These are phyloP conservation scores for Pisolithus albus DNA, from an alignment of 768 basidiomycete genomes.

Conservation along the genomic window DNA sequence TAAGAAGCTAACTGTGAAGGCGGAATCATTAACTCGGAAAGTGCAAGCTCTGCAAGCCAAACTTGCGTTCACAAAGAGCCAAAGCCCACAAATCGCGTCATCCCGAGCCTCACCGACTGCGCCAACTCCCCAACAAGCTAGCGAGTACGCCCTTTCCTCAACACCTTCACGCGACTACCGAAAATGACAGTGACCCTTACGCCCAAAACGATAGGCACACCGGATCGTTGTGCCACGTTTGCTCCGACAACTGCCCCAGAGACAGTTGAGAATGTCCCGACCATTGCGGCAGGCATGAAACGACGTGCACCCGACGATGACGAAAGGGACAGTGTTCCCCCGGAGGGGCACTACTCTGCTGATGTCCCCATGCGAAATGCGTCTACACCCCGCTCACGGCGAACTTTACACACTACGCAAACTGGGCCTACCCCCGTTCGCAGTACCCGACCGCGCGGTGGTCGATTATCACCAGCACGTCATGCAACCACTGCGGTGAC, in stretches of 20 bases:
- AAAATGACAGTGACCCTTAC: constrained; percentile 37
- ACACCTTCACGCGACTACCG: constrained; percentile 29
- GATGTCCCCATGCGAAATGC: constrained; percentile 32
- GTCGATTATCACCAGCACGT: constrained; percentile 45
- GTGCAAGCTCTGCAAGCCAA: constrained; percentile 67
- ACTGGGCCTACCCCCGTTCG: constrained; percentile 72
- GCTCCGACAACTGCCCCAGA: constrained; percentile 45
- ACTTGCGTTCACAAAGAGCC: constrained; percentile 46
- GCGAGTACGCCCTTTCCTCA: constrained; percentile 8
- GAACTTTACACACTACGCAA: constrained; percentile 49
- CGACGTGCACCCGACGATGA: constrained; percentile 74
- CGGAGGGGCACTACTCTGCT: constrained; percentile 52
- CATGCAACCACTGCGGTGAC: constrained; percentile 35
- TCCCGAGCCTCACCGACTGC: constrained; percentile 10
- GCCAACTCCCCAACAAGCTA: constrained; percentile 14
- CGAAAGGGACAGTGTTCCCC: constrained; percentile 53
- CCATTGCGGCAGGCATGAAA: constrained; percentile 53
- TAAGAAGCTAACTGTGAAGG: constrained; percentile 65
- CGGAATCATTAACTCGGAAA: constrained; percentile 67
- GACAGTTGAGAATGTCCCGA: constrained; percentile 27
- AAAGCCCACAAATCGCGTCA: constrained; percentile 15
- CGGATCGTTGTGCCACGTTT: constrained; percentile 8
- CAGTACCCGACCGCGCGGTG: constrained; percentile 29
- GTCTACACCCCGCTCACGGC: constrained; percentile 57
- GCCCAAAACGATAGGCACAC: constrained; percentile 50